Evolutionary conservation across 129 eudicot genomes (phyloP), one percentile per base, ranked within the genome.

Genomic region (Saposhnikovia divaricata): DNA sequence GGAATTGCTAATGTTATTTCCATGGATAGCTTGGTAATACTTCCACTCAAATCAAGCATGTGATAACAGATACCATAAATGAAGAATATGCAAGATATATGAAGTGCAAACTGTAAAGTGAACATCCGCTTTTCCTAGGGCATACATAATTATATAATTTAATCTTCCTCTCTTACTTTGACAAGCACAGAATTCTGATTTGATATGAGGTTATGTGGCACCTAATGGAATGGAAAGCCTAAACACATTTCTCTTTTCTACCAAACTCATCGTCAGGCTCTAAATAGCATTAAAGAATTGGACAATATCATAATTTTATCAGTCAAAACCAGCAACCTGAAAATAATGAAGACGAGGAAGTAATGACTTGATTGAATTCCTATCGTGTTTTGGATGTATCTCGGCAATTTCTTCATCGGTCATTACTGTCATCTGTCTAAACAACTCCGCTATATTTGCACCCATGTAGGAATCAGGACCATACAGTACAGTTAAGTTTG

Each of bases 381-480:
- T 85, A 55, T 75, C 89, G 77, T 96, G 99, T 46, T 85, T 72
- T 27, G 97, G 97, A 87, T 96, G 99, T 78, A 96, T 85, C 77
- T 85, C 77, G 46, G 91, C 85, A 78, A 96, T 92, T 88, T 96
- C 99, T 87, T 90, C 99, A 90, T 96, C 95, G 55, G 87, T 92
- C 99, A 96, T 92, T 43, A 79, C 80, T 46, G 93, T 85, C 99
- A 96, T 96, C 84, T 88, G 98, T 72, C 81, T 83, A 80, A 96
- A 91, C 86, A 96, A 81, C 86, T 96, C 99, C 57, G 90, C 75
- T 19, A 96, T 96, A 80, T 96, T 96, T 80, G 99, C 97, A 77
- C 99, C 99, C 99, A 96, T 96, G 89, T 92, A 96, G 72, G 97
- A 80, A 90, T 96, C 99, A 74, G 99, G 99, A 79, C 99, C 99